These are phyloP conservation scores for Clathrospora elynae DNA, from an alignment of 2,329 filamentous ascomycete genomes.

Conservation along the genomic window DNA sequence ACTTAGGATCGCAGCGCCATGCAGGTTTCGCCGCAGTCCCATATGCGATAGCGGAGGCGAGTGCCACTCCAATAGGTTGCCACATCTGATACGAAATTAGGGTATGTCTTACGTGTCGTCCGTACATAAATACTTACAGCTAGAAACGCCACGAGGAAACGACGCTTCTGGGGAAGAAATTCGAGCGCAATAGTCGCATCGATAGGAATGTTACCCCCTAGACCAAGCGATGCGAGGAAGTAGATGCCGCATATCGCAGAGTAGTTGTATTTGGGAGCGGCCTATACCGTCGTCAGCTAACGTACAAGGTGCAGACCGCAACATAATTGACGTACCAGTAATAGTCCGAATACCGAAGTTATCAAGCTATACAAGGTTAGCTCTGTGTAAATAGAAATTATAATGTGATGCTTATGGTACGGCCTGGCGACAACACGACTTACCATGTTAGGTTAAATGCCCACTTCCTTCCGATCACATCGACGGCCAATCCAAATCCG, in stretches of 20 bases:
- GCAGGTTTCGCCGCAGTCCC: constrained; percentile 37
- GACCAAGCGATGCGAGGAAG: constrained; percentile 33
- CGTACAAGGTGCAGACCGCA: neutral
- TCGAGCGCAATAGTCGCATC: constrained; percentile 37
- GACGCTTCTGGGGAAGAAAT: constrained; percentile 35
- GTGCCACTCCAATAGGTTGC: constrained; percentile 37
- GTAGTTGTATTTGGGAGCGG: constrained; percentile 40
- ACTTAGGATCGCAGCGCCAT: constrained; percentile 33
- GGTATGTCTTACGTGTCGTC: no score
- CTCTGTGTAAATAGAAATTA: no score
- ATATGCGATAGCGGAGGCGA: constrained; percentile 35
- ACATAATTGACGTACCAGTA: constrained; percentile 18
- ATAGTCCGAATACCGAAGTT: constrained; percentile 34
- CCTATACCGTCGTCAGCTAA: constrained; percentile 19
- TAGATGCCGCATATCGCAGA: constrained; percentile 37
- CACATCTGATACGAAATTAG: no score
- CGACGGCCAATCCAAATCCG: constrained; percentile 32
- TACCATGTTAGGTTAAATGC: constrained; percentile 37
- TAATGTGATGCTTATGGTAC: no score
- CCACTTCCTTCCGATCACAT: constrained; percentile 38
- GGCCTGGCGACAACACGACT: no score
- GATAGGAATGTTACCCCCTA: constrained; percentile 38
- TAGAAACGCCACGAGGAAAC: constrained; percentile 36
- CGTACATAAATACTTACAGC: no score
- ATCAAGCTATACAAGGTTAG: no score